Base-by-base conservation (phyloP, 495 filamentous ascomycete genomes). In the Saxispiralis lemnorum region DNA sequence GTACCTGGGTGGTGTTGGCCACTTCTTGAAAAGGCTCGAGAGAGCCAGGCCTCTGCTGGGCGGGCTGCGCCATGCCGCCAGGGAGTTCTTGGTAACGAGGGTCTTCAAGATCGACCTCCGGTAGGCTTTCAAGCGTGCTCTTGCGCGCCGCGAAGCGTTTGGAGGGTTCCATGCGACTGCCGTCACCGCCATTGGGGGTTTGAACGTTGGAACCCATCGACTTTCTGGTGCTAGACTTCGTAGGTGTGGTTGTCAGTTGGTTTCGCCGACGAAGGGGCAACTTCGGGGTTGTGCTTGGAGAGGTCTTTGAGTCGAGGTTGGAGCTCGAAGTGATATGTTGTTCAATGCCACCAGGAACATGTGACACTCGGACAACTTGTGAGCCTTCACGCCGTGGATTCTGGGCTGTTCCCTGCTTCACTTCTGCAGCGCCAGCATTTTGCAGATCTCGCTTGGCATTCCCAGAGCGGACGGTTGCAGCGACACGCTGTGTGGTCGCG, bases 401-500 rank as follows among this genome's bases (percentile, higher is more conserved):
- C 9, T 34, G 10, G 32, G 20, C n/a, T 24, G 15, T 17, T 9
- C 9, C 17, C 6, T 13, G 14, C 32, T 43, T 33, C 31, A 18
- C 31, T 13, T n/a, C 7, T 11, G 15, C 12, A 7, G 34, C 4
- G 4, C 9, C 9, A 28, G 24, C 24, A 28, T 5, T 9, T 4
- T 4, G 24, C 24, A 9, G 9, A n/a, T 13, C 30, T 15, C 38
- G 47, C 44, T 43, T 43, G 28, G 35, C 19, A 18, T 38, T 37
- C 16, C 44, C 40, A 10, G 44, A 17, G 16, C 45, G 39, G 14
- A 47, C 39, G 15, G 39, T 52, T 2, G 45, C 49, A 30, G 44
- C 33, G 1, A 28, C 32, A 14, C 49, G 49, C 36, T 48, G 49
- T 1, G 44, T 47, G 13, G 45, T 38, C 7, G 49, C 49, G n/a